Evolutionary conservation across 73 alveolate species (phyloP).

Genomic region (Paramecium tetraurelia): DNA sequence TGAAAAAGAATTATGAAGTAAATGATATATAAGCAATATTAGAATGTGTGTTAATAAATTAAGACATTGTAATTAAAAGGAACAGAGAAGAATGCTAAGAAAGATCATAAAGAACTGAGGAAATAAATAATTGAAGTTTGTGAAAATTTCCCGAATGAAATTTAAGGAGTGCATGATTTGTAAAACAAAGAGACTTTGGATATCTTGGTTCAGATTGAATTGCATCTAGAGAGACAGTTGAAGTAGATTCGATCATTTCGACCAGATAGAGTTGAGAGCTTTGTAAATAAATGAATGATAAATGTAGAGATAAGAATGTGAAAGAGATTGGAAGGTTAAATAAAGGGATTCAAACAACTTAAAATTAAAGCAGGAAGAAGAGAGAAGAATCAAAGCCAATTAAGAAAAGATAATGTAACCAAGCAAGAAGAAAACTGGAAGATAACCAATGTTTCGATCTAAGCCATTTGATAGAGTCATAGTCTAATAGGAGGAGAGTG

Average conservation of each 20-base stretch:
- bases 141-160: neutral
- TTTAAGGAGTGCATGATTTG: constrained; percentile 9
- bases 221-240: neutral
- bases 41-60: neutral
- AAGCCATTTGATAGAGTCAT: constrained; percentile 31
- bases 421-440: constrained; percentile 14
- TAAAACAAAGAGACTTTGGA: constrained; percentile 26
- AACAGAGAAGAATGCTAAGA: constrained; percentile 14
- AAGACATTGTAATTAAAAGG: constrained; percentile 10
- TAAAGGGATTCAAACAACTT: neutral
- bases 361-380: neutral
- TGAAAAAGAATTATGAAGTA: constrained; percentile 44
- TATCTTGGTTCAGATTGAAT: neutral
- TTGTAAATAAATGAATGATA: neutral
- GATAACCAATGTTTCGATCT: constrained; percentile 36
- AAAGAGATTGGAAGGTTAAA: neutral
- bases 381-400: constrained; percentile 2
- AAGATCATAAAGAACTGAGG: constrained; percentile 45
- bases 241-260: neutral
- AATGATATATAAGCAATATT: neutral
- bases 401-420: constrained; percentile 40
- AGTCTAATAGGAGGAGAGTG: neutral
- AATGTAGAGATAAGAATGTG: constrained; percentile 40
- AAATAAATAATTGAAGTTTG: constrained; percentile 44
- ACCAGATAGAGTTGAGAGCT: constrained; percentile 42